Percentiles rank a stretch among this genome's conserved stretches.
Evolutionary conservation across 768 basidiomycete species (phyloP).

Genomic region (Kockovaella imperatae): DNA sequence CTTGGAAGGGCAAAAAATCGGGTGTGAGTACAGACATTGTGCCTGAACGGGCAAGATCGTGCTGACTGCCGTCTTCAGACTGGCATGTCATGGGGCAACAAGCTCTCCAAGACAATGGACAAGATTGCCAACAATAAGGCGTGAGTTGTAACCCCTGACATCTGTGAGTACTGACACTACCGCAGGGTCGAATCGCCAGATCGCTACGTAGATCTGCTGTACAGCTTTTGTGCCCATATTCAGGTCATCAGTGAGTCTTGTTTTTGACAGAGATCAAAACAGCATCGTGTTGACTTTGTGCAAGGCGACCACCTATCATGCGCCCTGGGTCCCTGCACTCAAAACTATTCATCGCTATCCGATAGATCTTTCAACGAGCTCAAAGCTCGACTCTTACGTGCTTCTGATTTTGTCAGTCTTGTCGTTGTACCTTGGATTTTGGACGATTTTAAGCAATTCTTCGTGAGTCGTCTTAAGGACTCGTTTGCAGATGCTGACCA

Average conservation of each 20-base stretch:
- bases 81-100: constrained; percentile 8
- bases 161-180: neutral
- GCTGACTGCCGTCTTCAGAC: neutral
- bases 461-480: constrained; percentile 20
- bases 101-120: constrained; percentile 22
- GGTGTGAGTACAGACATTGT: constrained; percentile 3
- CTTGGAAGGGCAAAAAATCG: constrained; percentile 32
- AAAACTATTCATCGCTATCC: constrained; percentile 17
- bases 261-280: neutral
- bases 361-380: constrained; percentile 15
- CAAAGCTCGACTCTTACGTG: constrained; percentile 13
- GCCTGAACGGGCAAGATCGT: neutral
- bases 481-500: neutral
- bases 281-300: neutral
- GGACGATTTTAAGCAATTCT: constrained; percentile 39
- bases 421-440: constrained; percentile 30
- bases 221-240: constrained; percentile 18
- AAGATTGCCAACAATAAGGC: constrained; percentile 24
- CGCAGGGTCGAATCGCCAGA: constrained; percentile 24
- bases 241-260: constrained; percentile 27
- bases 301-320: constrained; percentile 29
- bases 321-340: constrained; percentile 22
- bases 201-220: constrained; percentile 31
- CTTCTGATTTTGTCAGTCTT: constrained; percentile 26
- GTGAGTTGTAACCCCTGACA: neutral